These are phyloP conservation scores for Fusarium udum DNA, from an alignment of 2,329 filamentous ascomycete species.

Conservation along the genomic window DNA sequence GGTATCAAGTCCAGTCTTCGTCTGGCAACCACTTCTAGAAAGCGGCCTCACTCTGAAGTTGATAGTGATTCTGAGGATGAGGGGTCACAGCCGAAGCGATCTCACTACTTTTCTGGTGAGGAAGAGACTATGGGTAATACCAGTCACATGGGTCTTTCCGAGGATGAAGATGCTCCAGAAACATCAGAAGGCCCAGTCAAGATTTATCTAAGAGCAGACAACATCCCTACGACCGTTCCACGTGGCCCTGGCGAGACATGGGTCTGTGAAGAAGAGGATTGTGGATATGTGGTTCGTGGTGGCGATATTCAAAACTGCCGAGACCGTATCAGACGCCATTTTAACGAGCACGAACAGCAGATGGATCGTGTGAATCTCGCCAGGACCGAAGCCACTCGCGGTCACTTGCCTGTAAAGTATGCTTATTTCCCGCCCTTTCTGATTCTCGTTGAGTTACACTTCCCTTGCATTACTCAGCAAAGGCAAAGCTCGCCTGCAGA, in stretches of 20 bases:
- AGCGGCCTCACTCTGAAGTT: conserved; percentile 53
- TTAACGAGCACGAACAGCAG: conserved; percentile 67
- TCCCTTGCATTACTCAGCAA: background rate
- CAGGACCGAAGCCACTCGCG: conserved; percentile 63
- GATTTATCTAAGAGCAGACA: conserved; percentile 60
- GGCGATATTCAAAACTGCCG: conserved; percentile 66
- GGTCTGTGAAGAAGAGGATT: conserved; percentile 72
- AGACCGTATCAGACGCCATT: conserved; percentile 67
- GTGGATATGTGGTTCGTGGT: conserved; percentile 69
- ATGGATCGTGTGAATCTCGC: conserved; percentile 61
- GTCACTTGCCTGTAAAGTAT: conserved; percentile 67
- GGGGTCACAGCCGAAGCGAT: conserved; percentile 48
- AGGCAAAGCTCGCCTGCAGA: background rate
- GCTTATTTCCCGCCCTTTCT: conserved; percentile 51
- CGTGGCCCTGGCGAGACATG: conserved; percentile 71
- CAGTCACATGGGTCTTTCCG: conserved; percentile 29
- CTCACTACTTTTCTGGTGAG: conserved; percentile 45
- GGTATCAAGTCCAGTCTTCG: conserved; percentile 59
- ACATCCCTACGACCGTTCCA: conserved; percentile 58
- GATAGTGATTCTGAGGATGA: conserved; percentile 53
- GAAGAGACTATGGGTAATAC: conserved; percentile 49
- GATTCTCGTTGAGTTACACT: conserved; percentile 44
- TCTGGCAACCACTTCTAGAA: conserved; percentile 53
- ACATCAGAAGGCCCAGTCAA: conserved; percentile 46
- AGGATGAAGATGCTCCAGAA: conserved; percentile 30